Conservation (phyloP, 2,329 filamentous ascomycete species). For the Cladophialophora bantiana region DNA sequence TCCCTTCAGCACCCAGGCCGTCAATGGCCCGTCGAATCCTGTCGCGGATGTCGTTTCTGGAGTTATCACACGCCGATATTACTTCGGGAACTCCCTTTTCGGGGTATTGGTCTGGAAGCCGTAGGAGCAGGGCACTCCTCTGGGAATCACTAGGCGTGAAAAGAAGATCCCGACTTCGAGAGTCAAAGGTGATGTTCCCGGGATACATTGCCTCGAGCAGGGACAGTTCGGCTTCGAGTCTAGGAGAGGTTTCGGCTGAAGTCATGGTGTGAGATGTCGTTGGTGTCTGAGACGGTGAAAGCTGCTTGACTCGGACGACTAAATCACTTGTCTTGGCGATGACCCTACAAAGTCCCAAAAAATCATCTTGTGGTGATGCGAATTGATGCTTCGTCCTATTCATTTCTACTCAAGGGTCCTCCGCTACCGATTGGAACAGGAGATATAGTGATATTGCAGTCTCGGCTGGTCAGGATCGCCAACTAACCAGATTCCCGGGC, state of each 20-base stretch:
- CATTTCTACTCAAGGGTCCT: no score
- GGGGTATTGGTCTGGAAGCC: slow-evolving; percentile 33
- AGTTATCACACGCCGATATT: slow-evolving; percentile 28
- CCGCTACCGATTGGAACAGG: no score
- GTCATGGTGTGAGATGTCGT: neutral
- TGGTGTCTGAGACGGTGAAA: no score
- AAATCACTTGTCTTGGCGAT: no score
- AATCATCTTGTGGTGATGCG: no score
- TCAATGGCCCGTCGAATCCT: slow-evolving; percentile 14
- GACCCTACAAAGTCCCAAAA: no score
- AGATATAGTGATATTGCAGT: no score
- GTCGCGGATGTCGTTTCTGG: slow-evolving; percentile 31
- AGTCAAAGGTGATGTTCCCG: slow-evolving; percentile 22
- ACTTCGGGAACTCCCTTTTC: slow-evolving; percentile 22
- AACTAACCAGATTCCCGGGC: no score
- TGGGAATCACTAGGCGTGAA: slow-evolving; percentile 22
- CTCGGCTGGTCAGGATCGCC: no score
- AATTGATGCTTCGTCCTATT: no score
- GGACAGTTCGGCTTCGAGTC: slow-evolving; percentile 35
- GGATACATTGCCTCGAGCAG: slow-evolving; percentile 39
- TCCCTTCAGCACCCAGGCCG: slow-evolving; percentile 13
- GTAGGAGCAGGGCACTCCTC: slow-evolving; percentile 19
- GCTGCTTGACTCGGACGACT: no score
- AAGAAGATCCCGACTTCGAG: slow-evolving; percentile 27
- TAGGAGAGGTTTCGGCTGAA: slow-evolving; percentile 12